A percentile compares a stretch with the other conserved stretches of the same genome.
phyloP scores from a whole-genome alignment of 139 green algal species.

The Choricystis sp. region DNA sequence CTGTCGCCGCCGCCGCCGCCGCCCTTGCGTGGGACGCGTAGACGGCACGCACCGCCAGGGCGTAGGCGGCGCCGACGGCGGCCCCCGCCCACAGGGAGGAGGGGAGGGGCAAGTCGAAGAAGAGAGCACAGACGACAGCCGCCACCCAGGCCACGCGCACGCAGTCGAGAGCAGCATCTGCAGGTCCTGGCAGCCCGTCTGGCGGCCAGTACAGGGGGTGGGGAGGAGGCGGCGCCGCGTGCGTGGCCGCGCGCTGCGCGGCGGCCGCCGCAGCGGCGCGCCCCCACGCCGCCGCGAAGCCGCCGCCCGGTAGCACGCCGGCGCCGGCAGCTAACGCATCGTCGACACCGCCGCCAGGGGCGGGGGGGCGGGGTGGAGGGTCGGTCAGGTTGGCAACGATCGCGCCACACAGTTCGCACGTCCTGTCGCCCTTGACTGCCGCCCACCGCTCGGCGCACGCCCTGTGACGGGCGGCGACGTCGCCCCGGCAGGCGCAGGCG shows the following conservation, averaged over 20 bases:
- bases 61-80: background rate
- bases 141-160: background rate
- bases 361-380: background rate
- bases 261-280: too few species aligned
- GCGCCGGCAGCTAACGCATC: background rate
- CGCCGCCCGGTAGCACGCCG: background rate
- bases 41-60: too few species aligned
- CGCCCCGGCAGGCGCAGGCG: slow-evolving; percentile 3
- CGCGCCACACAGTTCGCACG: background rate
- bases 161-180: background rate
- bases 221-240: too few species aligned
- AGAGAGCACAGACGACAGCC: background rate
- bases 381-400: background rate
- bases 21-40: too few species aligned
- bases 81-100: too few species aligned
- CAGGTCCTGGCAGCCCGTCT: background rate
- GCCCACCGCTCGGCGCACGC: background rate
- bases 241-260: too few species aligned
- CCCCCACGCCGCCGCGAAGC: background rate
- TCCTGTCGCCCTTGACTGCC: background rate
- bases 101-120: background rate
- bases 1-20: background rate
- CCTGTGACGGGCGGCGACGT: background rate
- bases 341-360: background rate
- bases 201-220: background rate